Conservation (phyloP, 805 yeast species). For the Candida chauliodis region DNA sequence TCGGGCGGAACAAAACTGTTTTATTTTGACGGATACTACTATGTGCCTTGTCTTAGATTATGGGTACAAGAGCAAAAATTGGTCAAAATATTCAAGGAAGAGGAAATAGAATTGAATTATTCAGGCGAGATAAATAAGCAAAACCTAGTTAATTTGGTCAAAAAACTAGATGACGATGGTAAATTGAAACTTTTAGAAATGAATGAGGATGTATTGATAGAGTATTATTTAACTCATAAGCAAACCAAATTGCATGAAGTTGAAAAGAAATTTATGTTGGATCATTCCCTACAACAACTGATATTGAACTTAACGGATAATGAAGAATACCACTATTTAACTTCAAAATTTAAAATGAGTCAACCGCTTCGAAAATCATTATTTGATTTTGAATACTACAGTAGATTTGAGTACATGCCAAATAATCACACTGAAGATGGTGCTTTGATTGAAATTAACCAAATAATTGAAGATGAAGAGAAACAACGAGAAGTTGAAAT, state of each 20-base stretch:
- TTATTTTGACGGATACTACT: slow-evolving; percentile 19
- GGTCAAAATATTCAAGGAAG: slow-evolving; percentile 13
- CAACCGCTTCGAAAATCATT: slow-evolving; percentile 22
- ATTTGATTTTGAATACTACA: slow-evolving; percentile 23
- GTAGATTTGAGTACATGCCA: slow-evolving; percentile 15
- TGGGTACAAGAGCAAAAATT: slow-evolving; percentile 18
- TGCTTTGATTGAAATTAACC: background rate
- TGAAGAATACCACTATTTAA: slow-evolving; percentile 22
- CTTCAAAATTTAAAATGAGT: slow-evolving; percentile 23
- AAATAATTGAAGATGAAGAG: background rate
- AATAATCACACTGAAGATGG: background rate
- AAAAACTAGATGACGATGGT: slow-evolving; percentile 18
- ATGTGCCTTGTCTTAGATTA: slow-evolving; percentile 21
- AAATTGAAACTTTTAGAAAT: slow-evolving; percentile 19
- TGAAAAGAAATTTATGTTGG: slow-evolving; percentile 19
- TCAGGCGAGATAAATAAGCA: slow-evolving; percentile 12
- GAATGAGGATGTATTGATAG: slow-evolving; percentile 21
- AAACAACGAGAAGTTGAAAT: slow-evolving; percentile 4
- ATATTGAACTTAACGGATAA: slow-evolving; percentile 16
- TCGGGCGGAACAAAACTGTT: slow-evolving; percentile 20
- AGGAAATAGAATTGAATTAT: slow-evolving; percentile 10
- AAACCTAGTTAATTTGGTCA: slow-evolving; percentile 13
- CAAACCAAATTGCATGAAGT: slow-evolving; percentile 22
- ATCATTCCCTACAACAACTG: slow-evolving; percentile 17
- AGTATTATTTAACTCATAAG: slow-evolving; percentile 25